Evolutionary conservation across 331 rosid genomes (phyloP).

Genomic region (Rosa hybrid): DNA sequence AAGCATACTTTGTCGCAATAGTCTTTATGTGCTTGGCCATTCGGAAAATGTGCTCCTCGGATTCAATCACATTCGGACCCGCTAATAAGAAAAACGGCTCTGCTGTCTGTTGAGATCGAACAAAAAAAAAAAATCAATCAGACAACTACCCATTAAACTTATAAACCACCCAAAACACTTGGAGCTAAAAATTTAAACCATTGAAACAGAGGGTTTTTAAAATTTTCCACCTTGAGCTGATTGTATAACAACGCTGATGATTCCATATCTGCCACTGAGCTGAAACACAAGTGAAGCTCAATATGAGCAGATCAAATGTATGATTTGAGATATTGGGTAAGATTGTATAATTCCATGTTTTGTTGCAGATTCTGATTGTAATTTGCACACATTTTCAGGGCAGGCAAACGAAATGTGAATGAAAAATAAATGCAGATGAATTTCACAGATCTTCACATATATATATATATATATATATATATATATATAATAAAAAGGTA

Average conservation of each 20-base stretch:
- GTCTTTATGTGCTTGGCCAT: conserved; percentile 77
- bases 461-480: too few relatives aligned
- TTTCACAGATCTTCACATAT: not conserved
- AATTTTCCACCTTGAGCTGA: conserved; percentile 49
- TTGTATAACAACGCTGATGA: conserved; percentile 40
- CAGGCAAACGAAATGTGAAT: not conserved
- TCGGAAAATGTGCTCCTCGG: conserved; percentile 78
- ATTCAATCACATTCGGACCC: conserved; percentile 96
- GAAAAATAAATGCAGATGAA: not conserved
- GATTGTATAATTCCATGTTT: too few relatives aligned
- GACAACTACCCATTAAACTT: not conserved
- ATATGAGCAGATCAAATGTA: not conserved
- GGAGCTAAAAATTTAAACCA: not conserved
- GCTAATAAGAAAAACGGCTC: conserved; percentile 86
- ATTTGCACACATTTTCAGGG: not conserved
- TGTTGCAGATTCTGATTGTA: not conserved
- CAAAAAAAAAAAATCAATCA: conserved; percentile 15
- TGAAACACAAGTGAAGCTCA: conserved; percentile 7
- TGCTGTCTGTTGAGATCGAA: conserved; percentile 50
- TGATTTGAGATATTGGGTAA: not conserved
- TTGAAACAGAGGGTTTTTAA: not conserved
- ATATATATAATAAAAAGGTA: not conserved
- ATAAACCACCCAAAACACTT: not conserved
- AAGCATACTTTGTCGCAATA: conserved; percentile 63
- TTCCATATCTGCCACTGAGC: conserved; percentile 42